Percentiles rank a stretch among this genome's conserved stretches.
Conservation (phyloP, 805 yeast species). For the Myxozyma udenii region DNA sequence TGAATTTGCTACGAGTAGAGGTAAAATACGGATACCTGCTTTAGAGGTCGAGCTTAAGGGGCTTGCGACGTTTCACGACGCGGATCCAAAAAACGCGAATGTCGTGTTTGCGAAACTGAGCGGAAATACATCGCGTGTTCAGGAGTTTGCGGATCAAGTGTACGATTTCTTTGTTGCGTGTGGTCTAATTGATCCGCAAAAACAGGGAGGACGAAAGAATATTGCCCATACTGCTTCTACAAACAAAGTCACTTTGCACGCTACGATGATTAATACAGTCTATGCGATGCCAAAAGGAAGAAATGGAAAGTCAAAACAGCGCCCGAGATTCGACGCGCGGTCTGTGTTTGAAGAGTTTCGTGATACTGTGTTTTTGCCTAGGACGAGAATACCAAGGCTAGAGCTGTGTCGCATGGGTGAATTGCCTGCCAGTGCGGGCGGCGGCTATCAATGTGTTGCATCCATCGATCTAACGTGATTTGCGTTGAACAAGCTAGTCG, state of each 20-base stretch:
- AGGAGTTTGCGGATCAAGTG: slow-evolving; percentile 16
- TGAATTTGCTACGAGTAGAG: background rate
- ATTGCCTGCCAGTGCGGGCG: slow-evolving; percentile 9
- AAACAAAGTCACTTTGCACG: slow-evolving; percentile 15
- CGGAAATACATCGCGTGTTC: slow-evolving; percentile 3
- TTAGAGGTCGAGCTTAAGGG: slow-evolving; percentile 13
- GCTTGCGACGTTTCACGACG: slow-evolving; percentile 4
- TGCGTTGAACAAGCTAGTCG: background rate
- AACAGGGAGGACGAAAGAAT: background rate
- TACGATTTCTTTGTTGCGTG: slow-evolving; percentile 9
- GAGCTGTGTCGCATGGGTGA: slow-evolving; percentile 25
- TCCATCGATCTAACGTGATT: slow-evolving; percentile 6
- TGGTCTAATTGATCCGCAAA: slow-evolving; percentile 2
- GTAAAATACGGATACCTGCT: background rate
- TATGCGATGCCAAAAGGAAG: slow-evolving; percentile 1
- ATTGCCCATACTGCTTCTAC: background rate
- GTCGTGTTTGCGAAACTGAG: slow-evolving; percentile 19
- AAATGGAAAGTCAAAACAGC: background rate
- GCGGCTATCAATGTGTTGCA: slow-evolving; percentile 20
- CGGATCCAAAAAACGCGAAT: slow-evolving; percentile 1
- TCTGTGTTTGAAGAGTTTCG: slow-evolving; percentile 3
- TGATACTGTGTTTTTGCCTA: slow-evolving; percentile 7
- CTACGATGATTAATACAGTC: slow-evolving; percentile 16
- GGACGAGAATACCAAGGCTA: slow-evolving; percentile 4
- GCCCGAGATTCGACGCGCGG: slow-evolving; percentile 17